These are phyloP conservation scores for Camellia oleifera DNA, from an alignment of 179 eudicot species.

Conservation along the genomic window DNA sequence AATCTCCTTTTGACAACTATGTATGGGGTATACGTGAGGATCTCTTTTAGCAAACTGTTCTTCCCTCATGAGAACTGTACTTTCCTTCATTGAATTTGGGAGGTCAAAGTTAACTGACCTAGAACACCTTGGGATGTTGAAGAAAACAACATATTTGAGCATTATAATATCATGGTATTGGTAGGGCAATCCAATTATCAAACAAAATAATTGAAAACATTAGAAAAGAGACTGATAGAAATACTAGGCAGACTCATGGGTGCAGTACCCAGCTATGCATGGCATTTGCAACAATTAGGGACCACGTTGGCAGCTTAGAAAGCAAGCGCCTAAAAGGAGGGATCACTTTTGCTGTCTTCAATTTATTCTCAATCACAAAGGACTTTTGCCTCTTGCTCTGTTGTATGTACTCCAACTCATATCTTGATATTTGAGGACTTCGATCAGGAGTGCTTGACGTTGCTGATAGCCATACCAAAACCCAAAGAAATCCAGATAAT, in stretches of 20 bases:
- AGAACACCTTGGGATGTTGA: not conserved
- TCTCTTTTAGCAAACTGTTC: too few species aligned
- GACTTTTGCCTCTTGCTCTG: slow-evolving; percentile 34
- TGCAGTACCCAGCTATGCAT: slow-evolving; percentile 96
- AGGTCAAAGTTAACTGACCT: not conserved
- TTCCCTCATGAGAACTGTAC: not conserved
- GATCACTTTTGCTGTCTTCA: slow-evolving; percentile 41
- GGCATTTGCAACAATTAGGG: slow-evolving; percentile 89
- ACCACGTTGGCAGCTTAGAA: slow-evolving; percentile 92
- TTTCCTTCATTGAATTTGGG: not conserved
- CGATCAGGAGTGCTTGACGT: slow-evolving; percentile 83
- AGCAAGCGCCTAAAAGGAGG: slow-evolving; percentile 86
- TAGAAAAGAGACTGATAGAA: not conserved
- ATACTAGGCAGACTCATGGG: not conserved
- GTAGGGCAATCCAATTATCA: slow-evolving; percentile 4
- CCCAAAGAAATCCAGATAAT: slow-evolving; percentile 92
- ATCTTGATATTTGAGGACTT: slow-evolving; percentile 70
- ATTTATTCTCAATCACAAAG: slow-evolving; percentile 28
- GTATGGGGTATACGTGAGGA: too few species aligned
- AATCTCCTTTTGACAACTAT: too few species aligned
- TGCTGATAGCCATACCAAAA: slow-evolving; percentile 98
- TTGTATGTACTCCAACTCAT: slow-evolving; percentile 78
- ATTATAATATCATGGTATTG: not conserved
- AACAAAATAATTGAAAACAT: not conserved
- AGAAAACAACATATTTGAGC: not conserved